Evolutionary conservation across 2,329 filamentous ascomycete species (phyloP), one percentile per base, ranked within the genome.

Genomic region (Sphaerulina vaccinii): DNA sequence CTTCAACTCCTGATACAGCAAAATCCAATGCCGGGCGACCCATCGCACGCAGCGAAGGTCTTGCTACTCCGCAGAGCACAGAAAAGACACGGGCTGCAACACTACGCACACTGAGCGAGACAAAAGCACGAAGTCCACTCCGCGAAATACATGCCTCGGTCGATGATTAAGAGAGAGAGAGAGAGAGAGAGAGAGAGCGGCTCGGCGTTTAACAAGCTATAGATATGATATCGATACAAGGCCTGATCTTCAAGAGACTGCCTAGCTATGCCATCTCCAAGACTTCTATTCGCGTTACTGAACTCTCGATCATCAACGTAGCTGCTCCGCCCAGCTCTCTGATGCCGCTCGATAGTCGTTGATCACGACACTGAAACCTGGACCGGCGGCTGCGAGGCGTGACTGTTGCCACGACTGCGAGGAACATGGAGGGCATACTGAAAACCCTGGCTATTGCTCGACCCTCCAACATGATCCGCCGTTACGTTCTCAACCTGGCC

Each of bases 111-210:
- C 53, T 58, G 51, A 54, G 38, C 18, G 61, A 63, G 35, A 40
- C 44, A 22, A 61, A 54, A 43, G 24, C 52, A 2, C 40, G 56
- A 24, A 62, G 61, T 51, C 61, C 61, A 27, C 37, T 63, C 46
- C 54, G 52, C 42, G 52, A 49, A 33, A 46, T 45, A 21, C 45
- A 48, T 11, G 9, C 35, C 7, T 22, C 23, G 9, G 11, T 13
- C 10, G 32, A 18, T 10, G 29, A 36, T n/a, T 21, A 32, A 22
- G 45, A 48, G 13, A n/a, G n/a, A n/a, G n/a, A n/a, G n/a, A n/a
- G n/a, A n/a, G n/a, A n/a, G n/a, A n/a, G n/a, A n/a, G n/a, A n/a
- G n/a, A n/a, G n/a, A n/a, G n/a, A n/a, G n/a, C n/a, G n/a, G n/a
- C n/a, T n/a, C n/a, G 27, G 27, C 7, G 27, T 5, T 32, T 32